These are phyloP conservation scores for Talaromyces marneffei DNA, from an alignment of 2,329 filamentous ascomycete species.

Conservation along the genomic window DNA sequence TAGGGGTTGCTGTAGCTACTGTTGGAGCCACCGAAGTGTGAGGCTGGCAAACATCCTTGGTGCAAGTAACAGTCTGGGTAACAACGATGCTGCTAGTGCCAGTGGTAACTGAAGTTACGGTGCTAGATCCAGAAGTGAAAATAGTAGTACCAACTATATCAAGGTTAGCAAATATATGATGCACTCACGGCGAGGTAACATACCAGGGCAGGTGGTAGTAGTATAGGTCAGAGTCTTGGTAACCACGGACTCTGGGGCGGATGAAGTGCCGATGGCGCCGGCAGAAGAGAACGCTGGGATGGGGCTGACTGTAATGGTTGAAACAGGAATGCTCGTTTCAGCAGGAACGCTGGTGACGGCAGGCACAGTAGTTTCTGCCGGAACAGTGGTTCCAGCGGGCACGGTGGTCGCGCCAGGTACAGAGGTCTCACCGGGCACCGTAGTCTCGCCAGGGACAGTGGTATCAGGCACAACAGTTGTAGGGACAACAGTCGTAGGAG, in stretches of 20 bases:
- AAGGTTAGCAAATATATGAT: background rate
- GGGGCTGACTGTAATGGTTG: background rate
- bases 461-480: background rate
- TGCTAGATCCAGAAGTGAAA: constrained; percentile 12
- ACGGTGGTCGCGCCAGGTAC: too few species aligned
- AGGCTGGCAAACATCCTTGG: constrained; percentile 12
- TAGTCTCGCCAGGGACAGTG: too few species aligned
- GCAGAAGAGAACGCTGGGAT: background rate
- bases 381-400: background rate
- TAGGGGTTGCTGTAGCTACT: constrained; percentile 2
- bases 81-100: constrained; percentile 12
- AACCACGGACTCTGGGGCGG: constrained; percentile 4
- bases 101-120: constrained; percentile 13
- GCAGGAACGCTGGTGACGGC: background rate
- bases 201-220: constrained; percentile 16
- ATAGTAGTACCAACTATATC: constrained; percentile 10
- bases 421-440: too few species aligned
- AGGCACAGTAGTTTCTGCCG: background rate
- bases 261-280: background rate
- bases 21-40: constrained; percentile 4
- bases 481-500: constrained; percentile 3
- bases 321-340: background rate
- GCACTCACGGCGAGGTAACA: background rate
- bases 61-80: constrained; percentile 12
- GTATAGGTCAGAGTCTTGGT: constrained; percentile 15